Conservation (phyloP, 2,329 filamentous ascomycete species). For the Phyllosticta ampelicida region DNA sequence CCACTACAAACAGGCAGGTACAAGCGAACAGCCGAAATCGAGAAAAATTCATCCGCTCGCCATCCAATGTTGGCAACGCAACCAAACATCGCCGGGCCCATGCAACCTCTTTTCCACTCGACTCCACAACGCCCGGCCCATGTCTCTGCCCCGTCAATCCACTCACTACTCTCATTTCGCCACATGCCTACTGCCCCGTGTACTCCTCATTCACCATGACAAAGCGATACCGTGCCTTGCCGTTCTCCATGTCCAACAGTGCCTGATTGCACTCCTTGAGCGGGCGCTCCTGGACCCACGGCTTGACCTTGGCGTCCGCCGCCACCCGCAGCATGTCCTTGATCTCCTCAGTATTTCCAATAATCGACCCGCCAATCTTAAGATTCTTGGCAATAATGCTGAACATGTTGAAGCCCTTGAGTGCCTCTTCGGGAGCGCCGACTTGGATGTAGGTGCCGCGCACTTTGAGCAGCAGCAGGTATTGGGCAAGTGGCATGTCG, state of each 20-base stretch:
- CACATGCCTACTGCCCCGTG: background rate
- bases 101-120: too few relatives aligned
- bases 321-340: constrained; percentile 51
- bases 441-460: constrained; percentile 56
- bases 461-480: constrained; percentile 48
- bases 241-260: constrained; percentile 46
- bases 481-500: constrained; percentile 52
- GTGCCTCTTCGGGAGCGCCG: constrained; percentile 50
- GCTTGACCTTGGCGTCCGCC: constrained; percentile 46
- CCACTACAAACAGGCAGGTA: too few relatives aligned
- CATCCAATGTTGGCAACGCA: too few relatives aligned
- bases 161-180: too few relatives aligned
- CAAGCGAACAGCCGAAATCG: too few relatives aligned
- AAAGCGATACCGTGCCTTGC: constrained; percentile 40
- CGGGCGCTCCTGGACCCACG: constrained; percentile 51
- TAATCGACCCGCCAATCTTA: constrained; percentile 34
- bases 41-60: too few relatives aligned
- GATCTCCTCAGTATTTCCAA: constrained; percentile 48
- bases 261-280: constrained; percentile 47
- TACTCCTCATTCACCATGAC: constrained; percentile 26
- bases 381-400: constrained; percentile 47
- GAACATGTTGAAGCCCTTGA: constrained; percentile 46
- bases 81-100: too few relatives aligned
- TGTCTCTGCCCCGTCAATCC: too few relatives aligned
- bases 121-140: too few relatives aligned